These are phyloP conservation scores for Tulasnella sp. DNA, from an alignment of 768 basidiomycete genomes.

Conservation along the genomic window DNA sequence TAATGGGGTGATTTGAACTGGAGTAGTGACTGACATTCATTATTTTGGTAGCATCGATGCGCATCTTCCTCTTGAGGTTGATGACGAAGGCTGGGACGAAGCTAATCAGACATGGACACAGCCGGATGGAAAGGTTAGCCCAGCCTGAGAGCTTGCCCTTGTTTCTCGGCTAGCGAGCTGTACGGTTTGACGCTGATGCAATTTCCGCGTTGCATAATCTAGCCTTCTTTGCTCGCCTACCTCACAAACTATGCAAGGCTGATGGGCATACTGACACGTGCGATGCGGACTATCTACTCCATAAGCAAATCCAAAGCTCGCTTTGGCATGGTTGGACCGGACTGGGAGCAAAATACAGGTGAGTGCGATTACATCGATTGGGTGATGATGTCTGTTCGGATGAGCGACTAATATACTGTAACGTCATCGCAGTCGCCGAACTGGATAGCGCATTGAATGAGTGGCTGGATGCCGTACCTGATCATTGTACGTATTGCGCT, in stretches of 20 bases:
- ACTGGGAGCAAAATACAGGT: constrained; percentile 29
- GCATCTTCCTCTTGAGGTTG: constrained; percentile 62
- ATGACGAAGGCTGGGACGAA: constrained; percentile 69
- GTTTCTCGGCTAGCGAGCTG: not conserved
- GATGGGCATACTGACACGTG: constrained; percentile 48
- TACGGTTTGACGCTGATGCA: too few relatives aligned
- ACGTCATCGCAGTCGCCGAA: not conserved
- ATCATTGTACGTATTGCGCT: constrained; percentile 38
- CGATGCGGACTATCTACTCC: constrained; percentile 55
- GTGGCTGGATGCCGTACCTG: constrained; percentile 61
- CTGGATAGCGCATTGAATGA: constrained; percentile 52
- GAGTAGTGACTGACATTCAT: not conserved
- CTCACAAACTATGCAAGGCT: constrained; percentile 49
- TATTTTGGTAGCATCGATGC: constrained; percentile 50
- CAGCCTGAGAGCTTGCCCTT: not conserved
- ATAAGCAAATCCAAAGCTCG: constrained; percentile 56
- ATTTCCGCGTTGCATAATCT: not conserved
- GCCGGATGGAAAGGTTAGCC: constrained; percentile 35
- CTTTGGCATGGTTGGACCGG: constrained; percentile 47
- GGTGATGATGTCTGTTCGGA: not conserved
- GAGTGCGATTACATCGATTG: not conserved
- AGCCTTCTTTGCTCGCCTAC: constrained; percentile 42
- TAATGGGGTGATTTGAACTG: not conserved
- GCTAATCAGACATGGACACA: constrained; percentile 51
- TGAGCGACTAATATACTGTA: not conserved